Conservation (phyloP, 768 basidiomycete species). For the Trametes coccinea region DNA sequence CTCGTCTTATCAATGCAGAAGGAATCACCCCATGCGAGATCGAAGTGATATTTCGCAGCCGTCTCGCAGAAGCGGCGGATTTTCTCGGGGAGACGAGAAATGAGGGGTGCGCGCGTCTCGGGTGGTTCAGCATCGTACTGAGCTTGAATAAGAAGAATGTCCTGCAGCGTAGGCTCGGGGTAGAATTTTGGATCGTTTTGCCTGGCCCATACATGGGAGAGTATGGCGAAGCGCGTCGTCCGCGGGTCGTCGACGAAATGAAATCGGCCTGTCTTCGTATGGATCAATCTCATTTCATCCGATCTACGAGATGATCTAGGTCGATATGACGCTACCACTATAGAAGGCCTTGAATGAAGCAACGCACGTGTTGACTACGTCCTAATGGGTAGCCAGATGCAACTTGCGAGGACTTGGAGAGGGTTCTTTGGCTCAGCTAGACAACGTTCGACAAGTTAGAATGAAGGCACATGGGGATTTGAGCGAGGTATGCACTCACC, state of each 20-base stretch:
- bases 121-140: neutral
- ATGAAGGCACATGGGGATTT: too few relatives aligned
- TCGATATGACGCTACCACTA: too few relatives aligned
- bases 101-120: neutral
- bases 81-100: conserved; percentile 5
- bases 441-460: too few relatives aligned
- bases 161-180: conserved; percentile 10
- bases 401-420: too few relatives aligned
- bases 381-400: too few relatives aligned
- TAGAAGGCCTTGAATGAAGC: too few relatives aligned
- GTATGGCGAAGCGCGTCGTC: conserved; percentile 7
- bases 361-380: too few relatives aligned
- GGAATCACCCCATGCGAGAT: conserved; percentile 9
- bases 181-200: neutral
- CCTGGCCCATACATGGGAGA: conserved; percentile 17
- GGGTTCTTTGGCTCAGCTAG: too few relatives aligned
- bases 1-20: conserved; percentile 17
- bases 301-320: too few relatives aligned
- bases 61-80: conserved; percentile 9
- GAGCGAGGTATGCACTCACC: too few relatives aligned
- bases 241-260: conserved; percentile 8
- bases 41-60: conserved; percentile 4
- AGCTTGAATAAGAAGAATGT: neutral
- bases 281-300: conserved; percentile 7
- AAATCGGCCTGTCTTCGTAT: conserved; percentile 10